Evolutionary conservation across 805 yeast species (phyloP).

Genomic region (Wickerhamomyces sydowiorum): DNA sequence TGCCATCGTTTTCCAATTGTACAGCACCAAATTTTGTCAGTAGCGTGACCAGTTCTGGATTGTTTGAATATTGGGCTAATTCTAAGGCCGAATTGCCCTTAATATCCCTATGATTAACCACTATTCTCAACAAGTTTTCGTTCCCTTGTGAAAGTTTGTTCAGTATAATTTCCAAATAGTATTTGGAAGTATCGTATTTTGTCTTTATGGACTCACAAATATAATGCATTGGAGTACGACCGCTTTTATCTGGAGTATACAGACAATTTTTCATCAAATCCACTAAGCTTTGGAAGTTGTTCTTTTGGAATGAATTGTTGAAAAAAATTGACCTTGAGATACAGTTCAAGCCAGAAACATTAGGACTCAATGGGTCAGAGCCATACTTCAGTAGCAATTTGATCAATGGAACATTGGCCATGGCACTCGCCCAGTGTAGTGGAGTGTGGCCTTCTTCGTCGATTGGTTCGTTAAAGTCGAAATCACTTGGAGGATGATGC

Average conservation of each 20-base stretch:
- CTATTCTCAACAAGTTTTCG: constrained; percentile 43
- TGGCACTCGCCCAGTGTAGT: constrained; percentile 81
- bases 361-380: constrained; percentile 52
- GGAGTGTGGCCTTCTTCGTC: constrained; percentile 81
- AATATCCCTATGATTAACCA: constrained; percentile 71
- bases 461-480: constrained; percentile 60
- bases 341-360: constrained; percentile 60
- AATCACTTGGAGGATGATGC: constrained; percentile 54
- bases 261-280: constrained; percentile 60
- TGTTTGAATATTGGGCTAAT: constrained; percentile 57
- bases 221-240: constrained; percentile 71
- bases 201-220: constrained; percentile 47
- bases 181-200: constrained; percentile 43
- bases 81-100: constrained; percentile 86
- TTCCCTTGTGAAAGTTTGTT: constrained; percentile 34
- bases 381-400: constrained; percentile 52
- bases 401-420: constrained; percentile 61
- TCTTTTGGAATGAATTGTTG: constrained; percentile 64
- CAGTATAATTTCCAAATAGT: constrained; percentile 48
- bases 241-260: constrained; percentile 65
- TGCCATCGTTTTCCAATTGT: background rate
- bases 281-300: constrained; percentile 52
- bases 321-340: constrained; percentile 64
- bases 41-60: constrained; percentile 36
- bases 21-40: constrained; percentile 17